These are phyloP conservation scores for Podospora australis DNA, from an alignment of 495 filamentous ascomycete genomes.

Conservation along the genomic window DNA sequence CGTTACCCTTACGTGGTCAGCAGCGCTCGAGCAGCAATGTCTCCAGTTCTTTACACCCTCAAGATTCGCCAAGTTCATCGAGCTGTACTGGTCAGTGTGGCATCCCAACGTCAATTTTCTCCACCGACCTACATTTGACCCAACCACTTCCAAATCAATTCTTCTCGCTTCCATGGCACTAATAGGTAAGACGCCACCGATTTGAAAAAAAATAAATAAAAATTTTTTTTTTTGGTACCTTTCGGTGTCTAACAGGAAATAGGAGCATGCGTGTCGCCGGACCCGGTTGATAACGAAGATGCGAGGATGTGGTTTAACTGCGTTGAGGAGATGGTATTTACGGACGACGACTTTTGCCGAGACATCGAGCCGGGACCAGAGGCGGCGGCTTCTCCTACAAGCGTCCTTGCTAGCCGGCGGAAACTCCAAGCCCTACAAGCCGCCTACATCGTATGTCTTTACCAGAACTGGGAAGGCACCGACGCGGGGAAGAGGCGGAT, in stretches of 20 bases:
- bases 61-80: slow-evolving; percentile 23
- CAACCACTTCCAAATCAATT: slow-evolving; percentile 13
- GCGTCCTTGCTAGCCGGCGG: slow-evolving; percentile 2
- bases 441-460: slow-evolving; percentile 22
- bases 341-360: slow-evolving; percentile 26
- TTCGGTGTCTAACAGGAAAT: not conserved
- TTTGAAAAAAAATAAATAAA: not conserved
- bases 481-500: slow-evolving; percentile 23
- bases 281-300: slow-evolving; percentile 21
- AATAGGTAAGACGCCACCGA: slow-evolving; percentile 15
- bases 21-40: slow-evolving; percentile 21
- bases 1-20: slow-evolving; percentile 20
- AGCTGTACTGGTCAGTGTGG: slow-evolving; percentile 28
- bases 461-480: slow-evolving; percentile 26
- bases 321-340: slow-evolving; percentile 29
- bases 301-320: slow-evolving; percentile 27
- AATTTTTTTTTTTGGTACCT: not conserved
- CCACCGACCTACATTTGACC: slow-evolving; percentile 24
- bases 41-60: slow-evolving; percentile 24
- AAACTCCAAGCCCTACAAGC: slow-evolving; percentile 27
- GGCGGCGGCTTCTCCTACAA: not conserved
- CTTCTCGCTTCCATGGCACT: slow-evolving; percentile 25
- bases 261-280: slow-evolving; percentile 29
- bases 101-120: slow-evolving; percentile 26
- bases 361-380: slow-evolving; percentile 20